Percentiles rank a stretch among this genome's conserved stretches.
Evolutionary conservation across 1,139 yeast genomes (phyloP).

Genomic region (Candida anutae): DNA sequence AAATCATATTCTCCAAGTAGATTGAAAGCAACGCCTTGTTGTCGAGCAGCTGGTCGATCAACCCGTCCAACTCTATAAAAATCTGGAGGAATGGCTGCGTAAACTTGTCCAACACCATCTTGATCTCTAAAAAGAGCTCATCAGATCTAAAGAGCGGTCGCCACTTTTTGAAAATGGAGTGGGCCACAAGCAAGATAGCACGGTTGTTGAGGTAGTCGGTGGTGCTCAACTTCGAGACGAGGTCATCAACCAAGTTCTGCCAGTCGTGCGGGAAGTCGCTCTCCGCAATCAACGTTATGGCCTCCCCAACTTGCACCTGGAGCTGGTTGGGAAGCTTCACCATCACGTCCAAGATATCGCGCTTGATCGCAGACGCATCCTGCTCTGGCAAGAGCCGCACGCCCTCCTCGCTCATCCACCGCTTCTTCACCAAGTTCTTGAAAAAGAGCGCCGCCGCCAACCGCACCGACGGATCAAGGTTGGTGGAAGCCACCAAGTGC

Average conservation of each 20-base stretch:
- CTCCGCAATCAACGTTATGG: conserved; percentile 88
- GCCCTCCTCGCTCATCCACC: conserved; percentile 90
- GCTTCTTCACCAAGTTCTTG: conserved; percentile 76
- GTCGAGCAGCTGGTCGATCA: conserved; percentile 45
- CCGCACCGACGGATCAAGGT: conserved; percentile 50
- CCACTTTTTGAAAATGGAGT: conserved; percentile 95
- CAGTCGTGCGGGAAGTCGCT: conserved; percentile 91
- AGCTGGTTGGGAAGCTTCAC: conserved; percentile 64
- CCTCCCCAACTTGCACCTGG: conserved; percentile 90
- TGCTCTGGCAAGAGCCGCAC: conserved; percentile 51
- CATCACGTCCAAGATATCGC: conserved; percentile 78
- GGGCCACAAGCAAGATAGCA: conserved; percentile 87
- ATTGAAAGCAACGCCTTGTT: conserved; percentile 40
- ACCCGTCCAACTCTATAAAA: conserved; percentile 56
- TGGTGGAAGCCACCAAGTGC: conserved; percentile 66
- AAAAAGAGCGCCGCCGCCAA: conserved; percentile 88
- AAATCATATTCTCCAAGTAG: conserved; percentile 62
- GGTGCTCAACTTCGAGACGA: conserved; percentile 55
- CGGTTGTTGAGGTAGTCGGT: conserved; percentile 69
- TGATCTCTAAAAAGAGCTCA: conserved; percentile 80
- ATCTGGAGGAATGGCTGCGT: conserved; percentile 71
- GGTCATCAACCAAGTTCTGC: conserved; percentile 70
- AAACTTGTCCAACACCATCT: conserved; percentile 78
- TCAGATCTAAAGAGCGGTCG: conserved; percentile 89
- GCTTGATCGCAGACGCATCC: conserved; percentile 65